Conservation (phyloP, 2,329 filamentous ascomycete genomes). For the Verticillium albo-atrum region DNA sequence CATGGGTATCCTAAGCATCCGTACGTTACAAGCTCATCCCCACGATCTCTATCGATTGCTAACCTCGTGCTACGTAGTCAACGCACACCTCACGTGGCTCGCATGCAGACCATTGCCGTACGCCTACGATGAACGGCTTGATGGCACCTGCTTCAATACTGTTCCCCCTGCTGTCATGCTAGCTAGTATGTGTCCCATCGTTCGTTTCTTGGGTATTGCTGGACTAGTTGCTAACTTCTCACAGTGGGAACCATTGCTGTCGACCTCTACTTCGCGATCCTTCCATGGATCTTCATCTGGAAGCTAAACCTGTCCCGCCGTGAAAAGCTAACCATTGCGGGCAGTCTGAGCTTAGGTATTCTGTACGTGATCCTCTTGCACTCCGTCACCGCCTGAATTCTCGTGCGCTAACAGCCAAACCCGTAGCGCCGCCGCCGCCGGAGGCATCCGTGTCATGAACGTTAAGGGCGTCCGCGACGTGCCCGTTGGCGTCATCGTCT, state of each 20-base stretch:
- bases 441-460: slow-evolving; percentile 1
- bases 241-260: slow-evolving; percentile 16
- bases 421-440: not conserved
- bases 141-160: slow-evolving; percentile 11
- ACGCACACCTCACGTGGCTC: slow-evolving; percentile 11
- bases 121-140: slow-evolving; percentile 11
- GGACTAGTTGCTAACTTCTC: not conserved
- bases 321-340: slow-evolving; percentile 31
- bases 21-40: not conserved
- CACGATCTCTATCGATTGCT: not conserved
- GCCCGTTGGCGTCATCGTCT: slow-evolving; percentile 12
- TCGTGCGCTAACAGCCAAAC: not conserved
- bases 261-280: slow-evolving; percentile 32
- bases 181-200: slow-evolving; percentile 2
- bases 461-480: slow-evolving; percentile 9
- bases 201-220: slow-evolving; percentile 2
- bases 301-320: slow-evolving; percentile 26
- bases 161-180: slow-evolving; percentile 12
- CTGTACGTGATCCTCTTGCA: slow-evolving; percentile 20
- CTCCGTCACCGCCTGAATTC: no score
- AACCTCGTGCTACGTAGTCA: not conserved
- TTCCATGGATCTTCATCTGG: slow-evolving; percentile 40
- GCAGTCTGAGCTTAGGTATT: slow-evolving; percentile 28
- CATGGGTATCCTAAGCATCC: not conserved
- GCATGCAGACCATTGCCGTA: slow-evolving; percentile 11